Evolutionary conservation across 495 filamentous ascomycete genomes (phyloP).

Genomic region (Penicillium coffeae): DNA sequence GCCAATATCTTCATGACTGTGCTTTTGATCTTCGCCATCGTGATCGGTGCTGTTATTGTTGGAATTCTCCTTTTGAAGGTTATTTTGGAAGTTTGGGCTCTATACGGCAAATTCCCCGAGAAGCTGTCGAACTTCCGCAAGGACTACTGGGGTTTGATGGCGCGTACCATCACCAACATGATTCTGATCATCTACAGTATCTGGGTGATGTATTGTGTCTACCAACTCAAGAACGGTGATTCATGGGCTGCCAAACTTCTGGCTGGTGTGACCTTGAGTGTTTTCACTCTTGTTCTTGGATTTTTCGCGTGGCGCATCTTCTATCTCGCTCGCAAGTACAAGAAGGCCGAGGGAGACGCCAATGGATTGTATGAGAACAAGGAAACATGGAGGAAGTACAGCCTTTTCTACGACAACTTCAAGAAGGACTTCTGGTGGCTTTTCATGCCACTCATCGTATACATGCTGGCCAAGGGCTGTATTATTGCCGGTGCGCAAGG

Average conservation of each 20-base stretch:
- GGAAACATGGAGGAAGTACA: slow-evolving; percentile 91
- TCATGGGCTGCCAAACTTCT: slow-evolving; percentile 92
- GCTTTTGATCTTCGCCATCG: slow-evolving; percentile 80
- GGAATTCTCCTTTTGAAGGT: slow-evolving; percentile 89
- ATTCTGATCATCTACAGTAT: slow-evolving; percentile 91
- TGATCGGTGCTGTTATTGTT: slow-evolving; percentile 79
- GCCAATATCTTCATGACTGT: slow-evolving; percentile 97
- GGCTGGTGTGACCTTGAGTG: slow-evolving; percentile 71
- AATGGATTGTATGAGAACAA: slow-evolving; percentile 79
- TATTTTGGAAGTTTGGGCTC: slow-evolving; percentile 84
- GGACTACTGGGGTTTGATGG: slow-evolving; percentile 90
- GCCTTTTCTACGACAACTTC: slow-evolving; percentile 94
- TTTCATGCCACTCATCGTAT: slow-evolving; percentile 86
- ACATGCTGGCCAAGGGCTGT: slow-evolving; percentile 87
- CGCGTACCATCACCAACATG: slow-evolving; percentile 82
- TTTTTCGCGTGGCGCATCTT: slow-evolving; percentile 85
- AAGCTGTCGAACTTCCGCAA: slow-evolving; percentile 80
- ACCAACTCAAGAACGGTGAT: slow-evolving; percentile 89
- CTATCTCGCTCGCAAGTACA: slow-evolving; percentile 67
- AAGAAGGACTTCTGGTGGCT: slow-evolving; percentile 94
- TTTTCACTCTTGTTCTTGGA: slow-evolving; percentile 74
- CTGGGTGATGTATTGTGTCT: slow-evolving; percentile 95
- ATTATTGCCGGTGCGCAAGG: slow-evolving; percentile 85
- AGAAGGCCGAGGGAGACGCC: slow-evolving; percentile 69
- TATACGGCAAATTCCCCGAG: slow-evolving; percentile 84